phyloP scores from a whole-genome alignment of 441 rosid species.

The Adansonia madagascariensis region DNA sequence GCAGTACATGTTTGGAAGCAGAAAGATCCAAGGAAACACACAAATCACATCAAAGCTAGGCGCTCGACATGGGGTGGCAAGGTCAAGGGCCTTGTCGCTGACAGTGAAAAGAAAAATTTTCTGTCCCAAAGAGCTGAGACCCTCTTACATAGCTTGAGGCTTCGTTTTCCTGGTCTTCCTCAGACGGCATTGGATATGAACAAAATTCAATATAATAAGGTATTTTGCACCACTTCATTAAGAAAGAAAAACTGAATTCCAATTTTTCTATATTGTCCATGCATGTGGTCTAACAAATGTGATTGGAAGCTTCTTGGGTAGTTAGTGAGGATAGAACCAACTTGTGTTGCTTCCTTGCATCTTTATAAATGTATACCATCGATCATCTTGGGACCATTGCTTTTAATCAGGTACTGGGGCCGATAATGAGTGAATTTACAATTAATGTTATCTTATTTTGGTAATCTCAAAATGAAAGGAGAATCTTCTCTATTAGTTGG shows the following conservation, averaged over 20 bases:
- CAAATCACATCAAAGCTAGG: constrained; percentile 48
- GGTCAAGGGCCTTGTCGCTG: constrained; percentile 82
- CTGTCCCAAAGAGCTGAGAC: constrained; percentile 82
- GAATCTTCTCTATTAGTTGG: neutral
- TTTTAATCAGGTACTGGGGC: neutral
- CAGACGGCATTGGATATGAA: constrained; percentile 94
- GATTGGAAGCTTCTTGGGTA: neutral
- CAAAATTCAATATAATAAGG: constrained; percentile 97
- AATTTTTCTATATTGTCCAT: neutral
- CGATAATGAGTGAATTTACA: neutral
- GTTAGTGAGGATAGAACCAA: neutral
- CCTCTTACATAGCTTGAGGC: constrained; percentile 73
- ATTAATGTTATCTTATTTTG: neutral
- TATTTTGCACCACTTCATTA: constrained; percentile 28
- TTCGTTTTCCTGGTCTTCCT: constrained; percentile 89
- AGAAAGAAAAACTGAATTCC: neutral
- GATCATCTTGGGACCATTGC: neutral
- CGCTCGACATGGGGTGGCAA: constrained; percentile 86
- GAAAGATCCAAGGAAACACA: constrained; percentile 59
- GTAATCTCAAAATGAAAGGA: neutral
- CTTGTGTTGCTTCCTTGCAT: constrained; percentile 3
- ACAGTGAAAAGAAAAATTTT: constrained; percentile 55
- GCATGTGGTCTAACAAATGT: neutral
- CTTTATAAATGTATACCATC: neutral
- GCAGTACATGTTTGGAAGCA: constrained; percentile 86